A percentile compares a stretch with the other conserved stretches of the same genome.
Evolutionary conservation across 2,329 filamentous ascomycete genomes (phyloP).

Genomic region (Aspergillus sp.): DNA sequence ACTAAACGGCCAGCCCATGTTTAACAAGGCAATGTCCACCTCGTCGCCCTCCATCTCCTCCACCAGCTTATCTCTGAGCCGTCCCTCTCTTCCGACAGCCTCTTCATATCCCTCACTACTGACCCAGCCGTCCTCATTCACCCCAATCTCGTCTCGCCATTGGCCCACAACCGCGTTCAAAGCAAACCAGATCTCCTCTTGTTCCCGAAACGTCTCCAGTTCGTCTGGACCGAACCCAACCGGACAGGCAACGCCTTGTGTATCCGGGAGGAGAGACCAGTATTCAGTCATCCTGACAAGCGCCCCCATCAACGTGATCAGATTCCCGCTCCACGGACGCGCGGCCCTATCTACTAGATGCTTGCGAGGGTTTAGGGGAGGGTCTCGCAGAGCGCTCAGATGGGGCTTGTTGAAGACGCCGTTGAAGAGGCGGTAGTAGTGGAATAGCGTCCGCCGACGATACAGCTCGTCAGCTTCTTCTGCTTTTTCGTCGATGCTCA

Average conservation of each 20-base stretch:
- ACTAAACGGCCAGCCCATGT: conserved; percentile 9
- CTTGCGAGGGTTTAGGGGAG: conserved; percentile 9
- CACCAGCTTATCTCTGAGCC: conserved; percentile 6
- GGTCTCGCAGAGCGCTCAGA: conserved; percentile 11
- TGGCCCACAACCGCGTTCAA: conserved; percentile 4
- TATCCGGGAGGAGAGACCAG: conserved; percentile 4
- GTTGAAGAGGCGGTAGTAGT: conserved; percentile 16
- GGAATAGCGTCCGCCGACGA: conserved; percentile 8
- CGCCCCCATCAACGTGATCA: conserved; percentile 13
- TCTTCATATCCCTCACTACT: conserved; percentile 8
- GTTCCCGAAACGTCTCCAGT: conserved; percentile 1
- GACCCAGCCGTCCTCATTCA: conserved; percentile 8
- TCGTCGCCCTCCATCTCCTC: conserved; percentile 4
- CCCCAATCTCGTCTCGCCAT: conserved; percentile 6
- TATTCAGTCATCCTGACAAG: conserved; percentile 10
- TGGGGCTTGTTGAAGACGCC: conserved; percentile 12
- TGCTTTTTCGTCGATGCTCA: conserved; percentile 9
- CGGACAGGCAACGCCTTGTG: conserved; percentile 2
- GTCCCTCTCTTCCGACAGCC: conserved; percentile 2
- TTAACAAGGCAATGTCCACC: conserved; percentile 4
- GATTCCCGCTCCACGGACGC: conserved; percentile 14
- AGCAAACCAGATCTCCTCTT: conserved; percentile 6
- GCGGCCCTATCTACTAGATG: conserved; percentile 15
- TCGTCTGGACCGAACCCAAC: conserved; percentile 2
- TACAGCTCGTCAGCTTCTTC: conserved; percentile 13